Evolutionary conservation across 164 flowering plant genomes (phyloP).

Genomic region (Vitis vinifera): DNA sequence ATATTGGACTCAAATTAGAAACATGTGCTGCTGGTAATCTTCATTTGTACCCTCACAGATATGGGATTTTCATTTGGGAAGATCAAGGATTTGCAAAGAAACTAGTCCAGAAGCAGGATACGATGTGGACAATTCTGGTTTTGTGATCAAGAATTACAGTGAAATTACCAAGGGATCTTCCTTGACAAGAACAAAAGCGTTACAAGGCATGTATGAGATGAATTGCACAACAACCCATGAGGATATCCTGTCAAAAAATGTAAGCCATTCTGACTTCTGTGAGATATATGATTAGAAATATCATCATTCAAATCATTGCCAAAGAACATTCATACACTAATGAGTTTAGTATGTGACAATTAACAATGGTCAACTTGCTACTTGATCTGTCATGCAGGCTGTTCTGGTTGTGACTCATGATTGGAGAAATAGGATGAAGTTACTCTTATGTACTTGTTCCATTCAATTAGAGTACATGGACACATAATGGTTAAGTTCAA

Average conservation of each 20-base stretch:
- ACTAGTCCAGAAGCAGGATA: not conserved
- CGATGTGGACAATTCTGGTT: not conserved
- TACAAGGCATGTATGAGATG: conserved; percentile 2
- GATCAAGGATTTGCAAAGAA: not conserved
- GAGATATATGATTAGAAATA: too few species aligned
- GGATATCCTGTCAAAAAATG: not conserved
- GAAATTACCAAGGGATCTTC: conserved; percentile 3
- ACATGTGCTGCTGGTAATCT: not conserved
- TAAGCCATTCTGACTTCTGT: not conserved
- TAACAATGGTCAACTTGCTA: too few species aligned
- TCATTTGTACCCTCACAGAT: not conserved
- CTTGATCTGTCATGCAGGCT: too few species aligned
- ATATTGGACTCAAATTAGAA: not conserved
- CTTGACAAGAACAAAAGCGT: not conserved
- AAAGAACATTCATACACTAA: too few species aligned
- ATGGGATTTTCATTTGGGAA: conserved; percentile 15
- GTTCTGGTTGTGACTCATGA: too few species aligned
- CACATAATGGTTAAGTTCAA: too few species aligned
- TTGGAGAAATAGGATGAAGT: too few species aligned
- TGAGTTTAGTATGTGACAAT: too few species aligned
- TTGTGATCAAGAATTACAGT: not conserved
- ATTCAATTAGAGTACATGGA: too few species aligned
- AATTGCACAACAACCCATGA: not conserved
- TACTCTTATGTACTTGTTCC: too few species aligned
- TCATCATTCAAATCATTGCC: too few species aligned